Evolutionary conservation across 495 filamentous ascomycete genomes (phyloP).

Genomic region (Penicillium paradoxum): DNA sequence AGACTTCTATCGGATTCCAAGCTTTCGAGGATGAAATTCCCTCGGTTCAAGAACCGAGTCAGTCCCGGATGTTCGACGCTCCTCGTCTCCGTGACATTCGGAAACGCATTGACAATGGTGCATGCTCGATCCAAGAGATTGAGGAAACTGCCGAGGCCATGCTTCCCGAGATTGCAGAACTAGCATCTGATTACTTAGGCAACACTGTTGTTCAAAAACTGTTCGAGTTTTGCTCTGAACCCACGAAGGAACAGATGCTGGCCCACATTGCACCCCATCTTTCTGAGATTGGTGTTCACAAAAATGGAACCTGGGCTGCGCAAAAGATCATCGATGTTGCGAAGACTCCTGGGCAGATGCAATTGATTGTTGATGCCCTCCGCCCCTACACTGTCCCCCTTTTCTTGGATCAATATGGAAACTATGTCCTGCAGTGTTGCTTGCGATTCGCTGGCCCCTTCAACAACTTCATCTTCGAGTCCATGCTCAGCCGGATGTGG

Average conservation of each 20-base stretch:
- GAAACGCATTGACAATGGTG: constrained; percentile 94
- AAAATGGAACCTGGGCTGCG: constrained; percentile 98
- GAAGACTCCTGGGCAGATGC: constrained; percentile 77
- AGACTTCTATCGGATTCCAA: constrained; percentile 68
- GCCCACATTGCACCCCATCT: constrained; percentile 82
- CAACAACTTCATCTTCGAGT: constrained; percentile 97
- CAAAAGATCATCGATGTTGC: constrained; percentile 99
- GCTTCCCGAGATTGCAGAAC: constrained; percentile 93
- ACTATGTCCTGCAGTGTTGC: constrained; percentile 96
- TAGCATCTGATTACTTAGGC: constrained; percentile 91
- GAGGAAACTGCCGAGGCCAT: constrained; percentile 87
- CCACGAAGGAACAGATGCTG: constrained; percentile 87
- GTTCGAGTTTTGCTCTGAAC: constrained; percentile 92
- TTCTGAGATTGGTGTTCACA: constrained; percentile 95
- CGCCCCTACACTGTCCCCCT: constrained; percentile 80
- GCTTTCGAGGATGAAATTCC: constrained; percentile 78
- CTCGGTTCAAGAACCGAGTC: constrained; percentile 80
- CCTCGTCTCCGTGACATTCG: constrained; percentile 93
- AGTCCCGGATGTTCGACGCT: constrained; percentile 88
- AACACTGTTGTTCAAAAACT: constrained; percentile 99
- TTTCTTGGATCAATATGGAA: constrained; percentile 96
- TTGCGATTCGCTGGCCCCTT: constrained; percentile 81
- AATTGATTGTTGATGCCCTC: constrained; percentile 75
- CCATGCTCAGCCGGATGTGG: constrained; percentile 94
- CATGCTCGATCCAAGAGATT: constrained; percentile 77